Evolutionary conservation across 768 basidiomycete species (phyloP), one percentile per base, ranked within the genome.

Genomic region (Pleurotus giganteus): DNA sequence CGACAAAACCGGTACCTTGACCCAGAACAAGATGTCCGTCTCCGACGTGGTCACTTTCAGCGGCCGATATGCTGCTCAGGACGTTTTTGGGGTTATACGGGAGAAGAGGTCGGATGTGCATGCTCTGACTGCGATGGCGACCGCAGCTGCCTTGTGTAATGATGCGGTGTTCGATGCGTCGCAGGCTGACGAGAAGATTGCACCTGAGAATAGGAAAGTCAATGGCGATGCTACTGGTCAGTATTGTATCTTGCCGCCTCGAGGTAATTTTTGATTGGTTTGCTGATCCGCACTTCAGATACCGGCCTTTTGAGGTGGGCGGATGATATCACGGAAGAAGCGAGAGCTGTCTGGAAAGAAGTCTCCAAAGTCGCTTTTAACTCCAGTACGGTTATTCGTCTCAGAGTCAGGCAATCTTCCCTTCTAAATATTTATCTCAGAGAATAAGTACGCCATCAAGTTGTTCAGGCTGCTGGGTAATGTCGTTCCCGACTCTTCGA

Each of bases 1-100:
- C 4, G 80, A 87, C 62, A 87, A 87, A 65, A 83, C 83, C 0
- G 82, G 84, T 12, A 84, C 82, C 0, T 67, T 86, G 17, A 86
- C 85, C 1, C 74, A 78, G 62, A 84, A 84, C 63, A 74, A 68
- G 57, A 84, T 86, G 83, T 71, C 78, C 9, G 82, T 79, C 41
- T 75, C 78, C 26, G 77, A 78, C 42, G 67, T 76, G 31, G 74
- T 78, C 0, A 63, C 74, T 9, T 68, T 69, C 39, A 58, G 69
- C 66, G 45, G 68, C 65, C 56, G 71, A 63, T 66, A 66, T 49
- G 59, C 64, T 41, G 60, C 65, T 17, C 59, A 61, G 15, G 49
- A 67, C 17, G 53, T 37, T 36, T 26, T 57, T 13, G 5, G 21
- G 24, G 19, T 55, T 1, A 45, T 55, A 1, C 29, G 53, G 2